Percentiles rank a stretch among this genome's conserved stretches.
Conservation (phyloP, 2,329 filamentous ascomycete species). For the Acrodontium crateriforme region DNA sequence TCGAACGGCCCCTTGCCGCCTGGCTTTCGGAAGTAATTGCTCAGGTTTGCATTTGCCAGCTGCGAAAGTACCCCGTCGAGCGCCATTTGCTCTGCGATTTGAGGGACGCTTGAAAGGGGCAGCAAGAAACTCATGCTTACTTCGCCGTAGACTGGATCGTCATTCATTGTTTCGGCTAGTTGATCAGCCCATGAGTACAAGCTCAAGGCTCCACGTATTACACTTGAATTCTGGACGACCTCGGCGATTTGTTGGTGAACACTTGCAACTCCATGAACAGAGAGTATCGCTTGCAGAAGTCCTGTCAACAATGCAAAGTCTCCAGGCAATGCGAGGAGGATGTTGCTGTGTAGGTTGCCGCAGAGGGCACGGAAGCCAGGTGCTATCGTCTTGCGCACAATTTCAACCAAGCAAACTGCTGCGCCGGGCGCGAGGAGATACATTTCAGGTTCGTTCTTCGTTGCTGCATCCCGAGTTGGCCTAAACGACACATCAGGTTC, state of each 20-base stretch:
- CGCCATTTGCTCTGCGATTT: constrained; percentile 71
- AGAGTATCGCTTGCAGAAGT: constrained; percentile 71
- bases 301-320: constrained; percentile 82
- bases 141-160: constrained; percentile 85
- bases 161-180: constrained; percentile 57
- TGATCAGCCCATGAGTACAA: constrained; percentile 91
- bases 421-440: constrained; percentile 12
- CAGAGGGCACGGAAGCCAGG: constrained; percentile 73
- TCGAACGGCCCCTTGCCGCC: constrained; percentile 69
- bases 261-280: constrained; percentile 58
- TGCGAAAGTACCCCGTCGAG: constrained; percentile 72
- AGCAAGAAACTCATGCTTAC: constrained; percentile 80
- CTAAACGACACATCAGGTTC: no score
- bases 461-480: not conserved
- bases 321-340: constrained; percentile 38
- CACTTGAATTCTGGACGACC: constrained; percentile 46
- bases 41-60: constrained; percentile 65
- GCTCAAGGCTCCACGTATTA: constrained; percentile 66
- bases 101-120: constrained; percentile 67
- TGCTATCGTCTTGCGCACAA: constrained; percentile 65
- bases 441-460: constrained; percentile 1
- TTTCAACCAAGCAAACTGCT: constrained; percentile 52
- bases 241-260: constrained; percentile 30
- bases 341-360: constrained; percentile 56
- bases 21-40: constrained; percentile 55